Evolutionary conservation across 495 filamentous ascomycete genomes (phyloP).

Genomic region (Delitschia confertaspora): DNA sequence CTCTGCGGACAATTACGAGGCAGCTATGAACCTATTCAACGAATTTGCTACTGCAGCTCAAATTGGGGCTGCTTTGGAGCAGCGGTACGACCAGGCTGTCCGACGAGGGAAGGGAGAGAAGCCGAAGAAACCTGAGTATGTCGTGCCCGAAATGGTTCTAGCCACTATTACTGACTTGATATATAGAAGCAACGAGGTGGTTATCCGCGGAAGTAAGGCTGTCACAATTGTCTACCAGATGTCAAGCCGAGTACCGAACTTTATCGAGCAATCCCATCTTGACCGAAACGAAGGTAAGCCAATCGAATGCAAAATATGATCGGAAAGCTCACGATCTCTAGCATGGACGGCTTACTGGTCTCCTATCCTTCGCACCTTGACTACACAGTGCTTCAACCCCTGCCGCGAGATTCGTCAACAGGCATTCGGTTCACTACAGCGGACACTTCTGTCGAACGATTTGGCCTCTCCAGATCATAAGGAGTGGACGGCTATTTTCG

Average conservation of each 20-base stretch:
- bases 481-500: conserved; percentile 93
- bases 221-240: conserved; percentile 71
- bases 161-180: conserved; percentile 24
- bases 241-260: conserved; percentile 66
- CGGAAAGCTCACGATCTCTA: conserved; percentile 30
- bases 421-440: conserved; percentile 78
- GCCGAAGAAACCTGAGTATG: conserved; percentile 31
- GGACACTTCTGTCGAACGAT: conserved; percentile 72
- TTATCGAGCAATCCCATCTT: conserved; percentile 88
- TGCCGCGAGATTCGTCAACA: conserved; percentile 88
- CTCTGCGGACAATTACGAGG: conserved; percentile 91
- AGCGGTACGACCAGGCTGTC: conserved; percentile 57
- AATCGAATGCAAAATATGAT: background rate
- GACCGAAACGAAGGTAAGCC: conserved; percentile 75
- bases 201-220: conserved; percentile 70
- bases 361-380: conserved; percentile 82
- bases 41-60: conserved; percentile 82
- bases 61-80: conserved; percentile 69
- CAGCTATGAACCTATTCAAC: conserved; percentile 70
- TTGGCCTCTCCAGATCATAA: conserved; percentile 68
- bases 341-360: conserved; percentile 98
- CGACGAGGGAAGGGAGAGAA: conserved; percentile 44
- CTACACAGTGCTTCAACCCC: conserved; percentile 85
- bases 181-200: conserved; percentile 63
- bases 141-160: conserved; percentile 38